Base-by-base conservation (phyloP, 305 asterid species). In the Fraxinus angustifolia region DNA sequence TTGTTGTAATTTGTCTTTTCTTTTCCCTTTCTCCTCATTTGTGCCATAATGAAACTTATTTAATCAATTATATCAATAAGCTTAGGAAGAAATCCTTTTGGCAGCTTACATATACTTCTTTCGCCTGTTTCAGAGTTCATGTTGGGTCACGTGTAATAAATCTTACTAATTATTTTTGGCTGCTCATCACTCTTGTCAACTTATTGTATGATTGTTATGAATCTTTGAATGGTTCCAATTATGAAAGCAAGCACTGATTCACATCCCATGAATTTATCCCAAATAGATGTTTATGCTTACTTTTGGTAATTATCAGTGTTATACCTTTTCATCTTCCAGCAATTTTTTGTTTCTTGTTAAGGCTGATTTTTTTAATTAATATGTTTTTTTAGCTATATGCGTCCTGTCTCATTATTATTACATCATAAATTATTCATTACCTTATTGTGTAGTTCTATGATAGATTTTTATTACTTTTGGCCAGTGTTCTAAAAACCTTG, bases 1-100 rank as follows among this genome's bases (percentile, higher is more conserved):
- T 81, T 68, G 80, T 76, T 48, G 5, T 74, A 34, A 34, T 28
- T 68, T 17, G 12, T 78, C 35, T 45, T 21, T 17, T 48, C 73
- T 71, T 80, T 74, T 35, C 70, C 67, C 60, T 75, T 74, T 45
- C 40, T 34, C 6, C 33, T 16, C 19, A 58, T 74, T 79, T 45
- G 21, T 14, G 36, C 45, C 42, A 40, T 68, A 78, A 73, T 71
- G 40, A 42, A 40, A 8, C 33, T 26, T 26, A n/a, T 4, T 19
- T 17, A 67, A 21, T 48, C 81, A 50, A 17, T 58, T 50, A 56
- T 67, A 23, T 48, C 36, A 31, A 8, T 77, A 21, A 45, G 42
- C 67, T 48, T 48, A 42, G 73, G 56, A 28, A 6, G 5, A 10
- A 79, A 12, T 71, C 2, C 60, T 67, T 50, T 72, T 71, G 23